Base-by-base conservation (phyloP, 495 filamentous ascomycete species). In the Penicillium dipodomyicola region DNA sequence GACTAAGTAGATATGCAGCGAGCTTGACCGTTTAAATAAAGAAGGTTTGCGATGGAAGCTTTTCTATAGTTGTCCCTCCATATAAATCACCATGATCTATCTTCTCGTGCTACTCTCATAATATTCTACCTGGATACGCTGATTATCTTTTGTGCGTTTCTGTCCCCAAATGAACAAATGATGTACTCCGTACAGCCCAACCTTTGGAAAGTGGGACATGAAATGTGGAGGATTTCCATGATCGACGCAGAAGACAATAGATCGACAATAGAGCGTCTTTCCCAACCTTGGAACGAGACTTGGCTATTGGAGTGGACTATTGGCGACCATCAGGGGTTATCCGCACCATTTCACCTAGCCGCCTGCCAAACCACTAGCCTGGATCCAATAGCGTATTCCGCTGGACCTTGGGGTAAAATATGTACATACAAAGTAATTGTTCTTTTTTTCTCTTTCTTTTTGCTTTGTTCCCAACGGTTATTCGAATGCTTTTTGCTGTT, bases 221-320 rank as follows among this genome's bases (percentile, higher is more conserved):
- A 9, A 43, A 42, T 42, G 50, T 52, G 50, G 50, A 52, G 50
- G 30, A 33, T 12, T 33, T 12, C 27, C 19, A 35, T 54, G 52
- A 54, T 47, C 52, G 19, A 35, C 52, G 12, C 14, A 3, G 35
- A 19, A 39, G 14, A n/a, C 32, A 35, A 44, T 20, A 35, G n/a
- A 54, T 23, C 39, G 42, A 47, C 17, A 42, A 54, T 54, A 54
- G 41, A 45, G 42, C 42, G 32, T 25, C 29, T 39, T 39, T 40
- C 43, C 43, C 33, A 62, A 47, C 59, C 59, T 54, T 67, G 64
- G 62, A 23, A 45, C 14, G 25, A 20, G 12, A 33, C 35, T n/a
- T 35, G 42, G 45, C 59, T 62, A 62, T 59, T 61, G 54, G 59
- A 47, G 27, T 59, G 46, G 51, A 67, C 62, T 67, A 64, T 67